Base-by-base conservation (phyloP, 768 basidiomycete genomes). In the Tulasnella sp. region DNA sequence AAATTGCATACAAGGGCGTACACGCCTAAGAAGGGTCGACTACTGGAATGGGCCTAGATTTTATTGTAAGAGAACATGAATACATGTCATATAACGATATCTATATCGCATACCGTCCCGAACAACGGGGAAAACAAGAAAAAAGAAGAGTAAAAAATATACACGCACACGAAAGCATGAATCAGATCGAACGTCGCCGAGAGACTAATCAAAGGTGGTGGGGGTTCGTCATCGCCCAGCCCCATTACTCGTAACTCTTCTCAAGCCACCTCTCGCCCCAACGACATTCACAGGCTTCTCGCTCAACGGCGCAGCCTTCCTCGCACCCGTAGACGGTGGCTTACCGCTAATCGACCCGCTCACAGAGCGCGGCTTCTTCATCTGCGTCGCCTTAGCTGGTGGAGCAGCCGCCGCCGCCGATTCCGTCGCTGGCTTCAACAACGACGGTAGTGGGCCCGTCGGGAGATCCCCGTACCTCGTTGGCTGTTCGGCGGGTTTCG, bases 151-250 rank as follows among this genome's bases (percentile, higher is more conserved):
- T 1, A 36, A 12, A 68, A 34, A n/a, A 52, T 52, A 52, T n/a
- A 52, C 52, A 52, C 52, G n/a, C 52, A 14, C 42, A 12, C 16
- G 4, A 52, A 52, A 21, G 48, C 48, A 52, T 52, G 1, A n/a
- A n/a, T n/a, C n/a, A 52, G 52, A 52, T 52, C 52, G 12, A 42
- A 44, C 8, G 16, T n/a, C 52, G 31, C 62, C 62, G 62, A 36
- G 18, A 18, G 24, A n/a, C 3, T 7, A 62, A 12, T 18, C n/a
- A 3, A n/a, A n/a, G n/a, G n/a, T n/a, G n/a, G n/a, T n/a, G n/a
- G n/a, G n/a, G n/a, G n/a, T n/a, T n/a, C n/a, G n/a, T 68, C 62
- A 68, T 68, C 62, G 62, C 18, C 62, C 62, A 68, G 62, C 62
- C 62, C 62, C 62, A 36, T 68, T n/a, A n/a, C n/a, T 68, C 62